Conservation (phyloP, 2,329 filamentous ascomycete species). For the Cladorrhinum sp. region DNA sequence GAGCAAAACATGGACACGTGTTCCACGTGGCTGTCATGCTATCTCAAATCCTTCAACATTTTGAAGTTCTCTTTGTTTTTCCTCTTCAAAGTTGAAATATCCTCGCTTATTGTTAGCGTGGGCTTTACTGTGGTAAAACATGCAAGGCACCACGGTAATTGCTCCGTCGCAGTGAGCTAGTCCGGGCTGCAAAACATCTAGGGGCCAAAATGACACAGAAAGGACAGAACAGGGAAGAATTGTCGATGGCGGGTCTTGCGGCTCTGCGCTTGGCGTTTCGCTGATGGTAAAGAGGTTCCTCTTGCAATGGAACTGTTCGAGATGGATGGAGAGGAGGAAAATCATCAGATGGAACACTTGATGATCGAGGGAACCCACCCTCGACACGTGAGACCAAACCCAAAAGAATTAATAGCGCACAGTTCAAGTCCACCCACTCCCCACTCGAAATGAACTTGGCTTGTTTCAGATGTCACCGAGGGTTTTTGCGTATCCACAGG, state of each 20-base stretch:
- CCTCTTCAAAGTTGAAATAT: background rate
- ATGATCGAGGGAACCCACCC: background rate
- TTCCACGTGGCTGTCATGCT: background rate
- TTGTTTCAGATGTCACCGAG: slow-evolving; percentile 9
- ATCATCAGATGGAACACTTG: background rate
- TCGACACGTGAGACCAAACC: slow-evolving; percentile 5
- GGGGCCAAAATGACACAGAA: slow-evolving; percentile 3
- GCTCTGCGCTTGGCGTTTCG: slow-evolving; percentile 10
- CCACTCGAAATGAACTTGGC: slow-evolving; percentile 6
- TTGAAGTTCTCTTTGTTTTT: no score
- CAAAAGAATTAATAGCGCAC: slow-evolving; percentile 8
- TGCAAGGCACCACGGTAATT: background rate
- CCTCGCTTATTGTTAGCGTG: background rate
- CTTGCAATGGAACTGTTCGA: background rate
- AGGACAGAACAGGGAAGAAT: background rate
- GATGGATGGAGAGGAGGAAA: background rate
- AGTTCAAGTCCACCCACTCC: no score
- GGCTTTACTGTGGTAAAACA: background rate
- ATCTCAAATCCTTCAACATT: background rate
- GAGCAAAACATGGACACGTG: background rate
- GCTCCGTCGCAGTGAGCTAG: background rate
- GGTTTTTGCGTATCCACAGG: slow-evolving; percentile 5
- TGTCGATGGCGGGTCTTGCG: background rate
- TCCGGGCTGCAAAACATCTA: background rate
- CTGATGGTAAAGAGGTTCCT: background rate